Evolutionary conservation across 208 protist genomes (phyloP).

Genomic region (Herpetomonas tarakana): DNA sequence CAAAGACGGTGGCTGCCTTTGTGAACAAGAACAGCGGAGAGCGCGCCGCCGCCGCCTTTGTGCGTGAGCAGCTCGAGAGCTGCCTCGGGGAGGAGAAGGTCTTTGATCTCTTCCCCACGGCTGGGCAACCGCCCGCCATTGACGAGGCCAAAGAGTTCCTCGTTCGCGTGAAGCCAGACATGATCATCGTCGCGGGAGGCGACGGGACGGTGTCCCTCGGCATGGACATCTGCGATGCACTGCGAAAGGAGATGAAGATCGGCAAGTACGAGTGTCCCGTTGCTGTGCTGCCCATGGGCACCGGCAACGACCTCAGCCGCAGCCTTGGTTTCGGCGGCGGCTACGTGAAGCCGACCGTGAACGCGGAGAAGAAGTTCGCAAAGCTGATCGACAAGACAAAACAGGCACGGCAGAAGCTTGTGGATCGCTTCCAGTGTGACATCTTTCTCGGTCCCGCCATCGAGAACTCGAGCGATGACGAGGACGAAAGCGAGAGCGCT

Average conservation of each 20-base stretch:
- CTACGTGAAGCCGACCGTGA: conserved; percentile 36
- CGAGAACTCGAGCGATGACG: background rate
- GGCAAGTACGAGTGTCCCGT: conserved; percentile 13
- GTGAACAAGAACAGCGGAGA: conserved; percentile 54
- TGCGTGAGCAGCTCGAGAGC: conserved; percentile 29
- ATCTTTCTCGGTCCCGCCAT: conserved; percentile 16
- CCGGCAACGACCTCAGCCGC: conserved; percentile 63
- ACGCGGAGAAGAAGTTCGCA: conserved; percentile 36
- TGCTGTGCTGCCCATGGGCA: conserved; percentile 64
- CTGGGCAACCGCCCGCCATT: conserved; percentile 24
- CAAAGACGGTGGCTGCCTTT: conserved; percentile 12
- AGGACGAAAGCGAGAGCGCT: background rate
- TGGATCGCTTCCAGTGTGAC: conserved; percentile 36
- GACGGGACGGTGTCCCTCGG: conserved; percentile 62
- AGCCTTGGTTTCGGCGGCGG: conserved; percentile 65
- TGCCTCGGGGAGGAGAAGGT: conserved; percentile 36
- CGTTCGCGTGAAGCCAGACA: conserved; percentile 17
- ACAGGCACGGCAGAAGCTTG: conserved; percentile 16
- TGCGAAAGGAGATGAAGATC: conserved; percentile 30
- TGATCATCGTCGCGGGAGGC: conserved; percentile 54
- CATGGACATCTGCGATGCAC: conserved; percentile 40
- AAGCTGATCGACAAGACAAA: conserved; percentile 12
- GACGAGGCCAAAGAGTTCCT: conserved; percentile 48
- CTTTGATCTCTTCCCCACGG: conserved; percentile 49
- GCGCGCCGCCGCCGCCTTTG: conserved; percentile 42